These are phyloP conservation scores for Fomes fomentarius DNA, from an alignment of 1,284 basidiomycete genomes.

Conservation along the genomic window DNA sequence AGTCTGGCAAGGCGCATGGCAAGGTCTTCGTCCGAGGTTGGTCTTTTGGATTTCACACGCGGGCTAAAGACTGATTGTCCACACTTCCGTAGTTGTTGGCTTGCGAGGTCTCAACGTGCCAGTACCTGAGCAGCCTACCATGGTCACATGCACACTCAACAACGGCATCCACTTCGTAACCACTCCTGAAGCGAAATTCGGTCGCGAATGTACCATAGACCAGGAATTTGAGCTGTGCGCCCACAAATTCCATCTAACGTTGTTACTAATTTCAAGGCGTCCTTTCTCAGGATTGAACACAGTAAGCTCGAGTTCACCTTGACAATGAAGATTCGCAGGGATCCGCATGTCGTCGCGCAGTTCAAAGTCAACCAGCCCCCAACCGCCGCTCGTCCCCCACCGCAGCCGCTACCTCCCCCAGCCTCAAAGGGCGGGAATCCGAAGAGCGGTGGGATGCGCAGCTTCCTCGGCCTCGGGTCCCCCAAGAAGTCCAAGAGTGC, in stretches of 20 bases:
- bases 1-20: slow-evolving; percentile 79
- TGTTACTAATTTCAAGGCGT: not conserved
- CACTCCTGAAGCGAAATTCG: slow-evolving; percentile 78
- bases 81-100: slow-evolving; percentile 66
- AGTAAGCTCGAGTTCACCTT: slow-evolving; percentile 91
- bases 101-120: slow-evolving; percentile 76
- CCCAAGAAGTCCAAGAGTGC: slow-evolving; percentile 67
- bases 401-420: slow-evolving; percentile 44
- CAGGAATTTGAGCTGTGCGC: slow-evolving; percentile 94
- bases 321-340: slow-evolving; percentile 80
- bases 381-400: slow-evolving; percentile 48
- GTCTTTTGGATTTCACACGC: no score
- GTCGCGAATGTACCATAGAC: slow-evolving; percentile 71
- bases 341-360: slow-evolving; percentile 79
- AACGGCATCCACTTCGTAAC: slow-evolving; percentile 97
- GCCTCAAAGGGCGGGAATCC: slow-evolving; percentile 45
- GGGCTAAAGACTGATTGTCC: slow-evolving; percentile 24
- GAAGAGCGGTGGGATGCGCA: slow-evolving; percentile 55
- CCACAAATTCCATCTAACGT: not conserved
- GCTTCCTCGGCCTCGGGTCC: slow-evolving; percentile 72
- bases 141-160: slow-evolving; percentile 89
- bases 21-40: slow-evolving; percentile 94
- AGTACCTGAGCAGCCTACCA: slow-evolving; percentile 73
- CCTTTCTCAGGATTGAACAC: slow-evolving; percentile 69
- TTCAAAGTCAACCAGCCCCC: slow-evolving; percentile 64